Evolutionary conservation across 306 rosid species (phyloP), one percentile per base, ranked within the genome.

Genomic region (Pterocarpus santalinus): DNA sequence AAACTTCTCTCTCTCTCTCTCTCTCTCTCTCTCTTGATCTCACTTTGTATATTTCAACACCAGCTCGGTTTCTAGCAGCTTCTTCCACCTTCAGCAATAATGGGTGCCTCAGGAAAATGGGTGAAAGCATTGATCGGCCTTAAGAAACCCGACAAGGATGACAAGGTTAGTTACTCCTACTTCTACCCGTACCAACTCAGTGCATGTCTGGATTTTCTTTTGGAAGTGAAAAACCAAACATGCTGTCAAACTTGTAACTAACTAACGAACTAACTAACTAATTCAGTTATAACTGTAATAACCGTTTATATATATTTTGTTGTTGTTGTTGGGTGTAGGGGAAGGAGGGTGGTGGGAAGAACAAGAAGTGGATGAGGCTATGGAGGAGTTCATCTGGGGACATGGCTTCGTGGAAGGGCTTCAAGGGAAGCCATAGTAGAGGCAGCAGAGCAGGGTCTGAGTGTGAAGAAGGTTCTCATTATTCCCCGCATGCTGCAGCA

Each of bases 51-150:
- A 22, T 22, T n/a, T n/a, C n/a, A n/a, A n/a, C n/a, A n/a, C n/a
- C n/a, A n/a, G n/a, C n/a, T n/a, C n/a, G 28, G 28, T 22, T 1
- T 22, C 28, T 22, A 0, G 28, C 28, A 22, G 28, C 28, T 22
- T 22, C 28, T 22, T 22, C 28, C 1, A 22, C 28, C 28, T 22
- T 22, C 28, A 22, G 28, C 28, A 22, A 22, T 22, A 22, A 94
- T 94, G 98, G 97, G 96, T 81, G 96, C 92, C 73, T 94, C 98
- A 0, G 96, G 90, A 30, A 94, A 90, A 83, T 94, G 98, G 97
- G 94, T 94, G 0, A 92, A 91, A 71, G 79, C 98, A 36, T 68
- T 92, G 11, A 90, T 94, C 67, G 94, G 96, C 12, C 70, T 85
- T 80, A 90, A 86, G 80, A 94, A 94, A 73, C 81, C 93, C 4